Percentiles rank a stretch among this genome's conserved stretches.
Conservation (phyloP, 1,284 basidiomycete genomes). For the Trichosporon faecale region DNA sequence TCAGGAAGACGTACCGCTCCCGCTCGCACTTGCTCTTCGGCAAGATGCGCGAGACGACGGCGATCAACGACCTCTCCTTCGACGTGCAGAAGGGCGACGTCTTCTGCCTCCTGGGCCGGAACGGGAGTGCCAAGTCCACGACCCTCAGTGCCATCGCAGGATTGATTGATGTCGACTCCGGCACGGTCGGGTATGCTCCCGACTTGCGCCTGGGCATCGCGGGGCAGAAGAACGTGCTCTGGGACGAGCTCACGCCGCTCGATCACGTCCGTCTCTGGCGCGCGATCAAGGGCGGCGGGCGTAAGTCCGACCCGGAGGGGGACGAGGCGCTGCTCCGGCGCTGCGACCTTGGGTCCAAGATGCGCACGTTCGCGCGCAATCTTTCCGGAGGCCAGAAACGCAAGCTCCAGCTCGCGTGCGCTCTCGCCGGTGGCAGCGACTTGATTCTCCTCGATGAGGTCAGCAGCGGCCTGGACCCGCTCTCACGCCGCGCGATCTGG, state of each 20-base stretch:
- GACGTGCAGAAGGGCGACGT: conserved; percentile 67
- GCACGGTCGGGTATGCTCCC: conserved; percentile 60
- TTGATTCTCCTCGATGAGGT: conserved; percentile 71
- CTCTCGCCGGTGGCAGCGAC: conserved; percentile 62
- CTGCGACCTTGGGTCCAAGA: conserved; percentile 68
- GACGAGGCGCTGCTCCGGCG: conserved; percentile 64
- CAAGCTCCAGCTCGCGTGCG: conserved; percentile 73
- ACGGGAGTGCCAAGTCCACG: conserved; percentile 75
- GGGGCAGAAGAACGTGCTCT: conserved; percentile 77
- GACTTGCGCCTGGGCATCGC: conserved; percentile 63
- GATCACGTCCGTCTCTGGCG: conserved; percentile 71
- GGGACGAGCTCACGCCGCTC: conserved; percentile 69
- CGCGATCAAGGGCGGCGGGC: conserved; percentile 63
- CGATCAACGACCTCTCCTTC: conserved; percentile 63
- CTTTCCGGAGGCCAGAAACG: conserved; percentile 77
- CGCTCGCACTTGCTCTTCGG: conserved; percentile 30
- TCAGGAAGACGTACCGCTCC: conserved; percentile 33
- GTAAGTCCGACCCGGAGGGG: conserved; percentile 32
- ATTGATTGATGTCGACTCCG: conserved; percentile 60
- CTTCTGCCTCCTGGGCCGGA: conserved; percentile 65
- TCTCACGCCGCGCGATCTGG: conserved; percentile 74
- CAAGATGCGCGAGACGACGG: conserved; percentile 56
- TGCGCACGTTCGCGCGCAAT: conserved; percentile 62
- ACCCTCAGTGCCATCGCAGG: conserved; percentile 65
- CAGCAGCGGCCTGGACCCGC: conserved; percentile 73